Percentiles rank a stretch among this genome's conserved stretches.
Evolutionary conservation across 1,139 yeast species (phyloP).

Genomic region (Saccharomyces hybrid): DNA sequence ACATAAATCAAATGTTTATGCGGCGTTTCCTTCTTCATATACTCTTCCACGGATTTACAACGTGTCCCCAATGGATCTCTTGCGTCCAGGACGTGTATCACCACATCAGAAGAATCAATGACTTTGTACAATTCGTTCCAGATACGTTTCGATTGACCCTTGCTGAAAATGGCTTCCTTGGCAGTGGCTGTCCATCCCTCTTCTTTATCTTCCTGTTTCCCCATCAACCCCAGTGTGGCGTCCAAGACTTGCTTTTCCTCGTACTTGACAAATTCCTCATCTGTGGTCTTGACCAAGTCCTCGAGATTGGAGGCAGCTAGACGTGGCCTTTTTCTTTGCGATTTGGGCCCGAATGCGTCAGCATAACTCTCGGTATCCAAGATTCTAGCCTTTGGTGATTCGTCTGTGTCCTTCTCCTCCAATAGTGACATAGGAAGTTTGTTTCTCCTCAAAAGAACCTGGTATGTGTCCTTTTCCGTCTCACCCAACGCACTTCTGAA

Average conservation of each 20-base stretch:
- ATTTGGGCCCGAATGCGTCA: slow-evolving; percentile 86
- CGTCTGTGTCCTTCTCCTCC: slow-evolving; percentile 71
- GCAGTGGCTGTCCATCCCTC: slow-evolving; percentile 87
- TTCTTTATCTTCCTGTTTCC: slow-evolving; percentile 54
- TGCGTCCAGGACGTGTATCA: slow-evolving; percentile 92
- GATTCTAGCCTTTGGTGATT: slow-evolving; percentile 70
- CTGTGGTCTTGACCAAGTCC: slow-evolving; percentile 64
- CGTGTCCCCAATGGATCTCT: slow-evolving; percentile 96
- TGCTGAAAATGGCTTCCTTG: slow-evolving; percentile 89
- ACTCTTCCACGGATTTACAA: slow-evolving; percentile 88
- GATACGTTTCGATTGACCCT: slow-evolving; percentile 96
- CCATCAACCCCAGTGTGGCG: slow-evolving; percentile 75
- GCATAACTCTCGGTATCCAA: slow-evolving; percentile 82
- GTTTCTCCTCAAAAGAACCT: slow-evolving; percentile 79
- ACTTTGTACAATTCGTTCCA: slow-evolving; percentile 98
- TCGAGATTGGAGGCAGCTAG: slow-evolving; percentile 69
- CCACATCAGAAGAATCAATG: slow-evolving; percentile 95
- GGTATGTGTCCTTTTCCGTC: slow-evolving; percentile 77
- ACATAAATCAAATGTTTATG: slow-evolving; percentile 95
- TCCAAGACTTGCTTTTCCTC: slow-evolving; percentile 69
- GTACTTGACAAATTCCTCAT: slow-evolving; percentile 49
- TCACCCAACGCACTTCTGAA: slow-evolving; percentile 93
- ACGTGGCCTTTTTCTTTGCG: slow-evolving; percentile 88
- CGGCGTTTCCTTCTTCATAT: slow-evolving; percentile 87
- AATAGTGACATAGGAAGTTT: slow-evolving; percentile 92